Evolutionary conservation across 2,329 filamentous ascomycete species (phyloP), one percentile per base, ranked within the genome.

Genomic region (Phaeomoniella chlamydospora): DNA sequence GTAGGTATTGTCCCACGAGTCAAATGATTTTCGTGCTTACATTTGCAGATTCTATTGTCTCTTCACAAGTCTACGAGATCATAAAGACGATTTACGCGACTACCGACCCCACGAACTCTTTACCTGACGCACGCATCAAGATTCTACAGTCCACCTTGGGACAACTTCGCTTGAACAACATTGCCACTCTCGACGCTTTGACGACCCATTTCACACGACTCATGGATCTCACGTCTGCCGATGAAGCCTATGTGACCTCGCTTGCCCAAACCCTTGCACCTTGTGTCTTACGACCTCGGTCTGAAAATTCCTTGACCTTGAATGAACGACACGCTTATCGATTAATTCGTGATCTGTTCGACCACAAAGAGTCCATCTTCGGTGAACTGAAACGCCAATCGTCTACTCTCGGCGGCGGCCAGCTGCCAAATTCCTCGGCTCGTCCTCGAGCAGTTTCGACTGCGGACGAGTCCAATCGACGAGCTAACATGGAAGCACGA

Each of bases 171-270:
- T 77, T 98, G 38, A 86, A 90, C 44, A 98, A 98, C 57, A 98
- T 98, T 57, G 90, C 90, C 33, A 96, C 90, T n/a, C 75, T 98
- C 40, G 90, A 98, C 57, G 90, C 90, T 29, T 82, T 94, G 54
- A 93, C 92, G 70, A 96, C 93, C 45, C 90, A 98, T 61, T 96
- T 98, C 56, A 94, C 88, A 29, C 82, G 90, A 41, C 68, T 98
- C 41, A 92, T 98, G 52, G 90, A 98, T 56, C 70, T 98, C 43
- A 98, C 90, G 2, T 96, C 88, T 11, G 90, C 90, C 18, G 88
- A 94, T 47, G 90, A 98, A 53, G 64, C 75, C 31, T 98, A 93
- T 53, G 63, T 93, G 39, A 55, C 77, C 10, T 65, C 77, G 26
- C 72, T 98, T 29, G 82, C 86, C 2, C 75, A 76, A 16, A 64